Conservation (phyloP, 257 asterid species). For the Catharanthus roseus region DNA sequence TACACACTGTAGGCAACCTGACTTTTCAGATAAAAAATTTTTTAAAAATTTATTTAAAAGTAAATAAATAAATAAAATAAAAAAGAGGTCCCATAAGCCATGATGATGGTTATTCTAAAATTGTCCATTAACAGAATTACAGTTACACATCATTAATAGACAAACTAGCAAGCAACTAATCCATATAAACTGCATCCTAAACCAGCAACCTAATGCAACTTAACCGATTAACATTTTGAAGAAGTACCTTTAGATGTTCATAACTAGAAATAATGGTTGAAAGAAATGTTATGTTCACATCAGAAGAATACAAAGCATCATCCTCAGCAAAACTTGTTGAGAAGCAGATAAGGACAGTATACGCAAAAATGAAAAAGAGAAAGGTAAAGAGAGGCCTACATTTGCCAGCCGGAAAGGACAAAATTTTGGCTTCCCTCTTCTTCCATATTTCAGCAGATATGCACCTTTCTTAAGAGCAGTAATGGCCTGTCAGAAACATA, state of each 20-base stretch:
- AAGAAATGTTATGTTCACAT: neutral
- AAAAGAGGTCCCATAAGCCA: neutral
- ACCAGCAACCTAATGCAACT: neutral
- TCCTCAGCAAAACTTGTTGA: neutral
- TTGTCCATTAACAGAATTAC: neutral
- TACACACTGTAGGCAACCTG: neutral
- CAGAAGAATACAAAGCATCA: neutral
- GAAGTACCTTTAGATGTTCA: neutral
- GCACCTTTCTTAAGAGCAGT: slow-evolving; percentile 91
- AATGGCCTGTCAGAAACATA: slow-evolving; percentile 54
- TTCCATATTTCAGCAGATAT: slow-evolving; percentile 75
- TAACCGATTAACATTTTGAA: neutral
- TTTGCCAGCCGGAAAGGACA: slow-evolving; percentile 88
- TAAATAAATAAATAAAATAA: neutral
- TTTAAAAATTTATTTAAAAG: too few relatives aligned
- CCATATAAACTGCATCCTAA: neutral
- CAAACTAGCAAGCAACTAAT: neutral
- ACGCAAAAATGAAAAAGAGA: neutral
- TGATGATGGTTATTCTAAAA: neutral
- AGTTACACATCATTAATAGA: neutral
- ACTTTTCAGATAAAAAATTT: neutral
- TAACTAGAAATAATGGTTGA: neutral
- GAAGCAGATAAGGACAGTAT: slow-evolving; percentile 1
- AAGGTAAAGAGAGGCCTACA: slow-evolving; percentile 37
- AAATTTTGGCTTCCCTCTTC: slow-evolving; percentile 93